Percentiles rank a stretch among this genome's conserved stretches.
These are phyloP conservation scores for Agastache rugosa DNA, from an alignment of 257 asterid species.

Conservation along the genomic window DNA sequence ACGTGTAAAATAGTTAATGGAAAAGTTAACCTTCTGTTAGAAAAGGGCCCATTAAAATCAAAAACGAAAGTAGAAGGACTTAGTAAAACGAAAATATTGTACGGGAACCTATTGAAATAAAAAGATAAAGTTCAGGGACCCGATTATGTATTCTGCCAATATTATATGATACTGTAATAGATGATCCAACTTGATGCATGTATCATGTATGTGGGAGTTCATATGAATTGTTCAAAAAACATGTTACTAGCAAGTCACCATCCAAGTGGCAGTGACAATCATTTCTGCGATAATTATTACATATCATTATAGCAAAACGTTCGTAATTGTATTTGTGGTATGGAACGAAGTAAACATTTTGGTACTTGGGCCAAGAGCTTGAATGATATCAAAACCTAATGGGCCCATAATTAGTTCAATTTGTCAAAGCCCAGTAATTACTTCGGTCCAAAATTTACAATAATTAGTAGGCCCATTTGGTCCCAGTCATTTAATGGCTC, in stretches of 20 bases:
- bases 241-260: neutral
- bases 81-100: too few relatives aligned
- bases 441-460: constrained; percentile 22
- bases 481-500: neutral
- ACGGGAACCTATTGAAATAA: too few relatives aligned
- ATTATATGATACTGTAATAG: too few relatives aligned
- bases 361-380: neutral
- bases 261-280: neutral
- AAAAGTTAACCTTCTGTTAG: too few relatives aligned
- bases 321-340: too few relatives aligned
- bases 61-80: too few relatives aligned
- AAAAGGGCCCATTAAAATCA: too few relatives aligned
- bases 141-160: too few relatives aligned
- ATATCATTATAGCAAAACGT: too few relatives aligned
- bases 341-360: neutral
- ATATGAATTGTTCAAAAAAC: neutral
- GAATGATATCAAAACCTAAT: neutral
- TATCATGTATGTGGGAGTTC: neutral
- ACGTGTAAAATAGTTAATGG: too few relatives aligned
- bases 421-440: constrained; percentile 27
- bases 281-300: neutral
- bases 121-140: too few relatives aligned
- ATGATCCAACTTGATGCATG: too few relatives aligned
- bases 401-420: constrained; percentile 14
- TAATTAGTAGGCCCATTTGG: constrained; percentile 6